Base-by-base conservation (phyloP, 2,329 filamentous ascomycete genomes). In the Beauveria pseudobassiana region DNA sequence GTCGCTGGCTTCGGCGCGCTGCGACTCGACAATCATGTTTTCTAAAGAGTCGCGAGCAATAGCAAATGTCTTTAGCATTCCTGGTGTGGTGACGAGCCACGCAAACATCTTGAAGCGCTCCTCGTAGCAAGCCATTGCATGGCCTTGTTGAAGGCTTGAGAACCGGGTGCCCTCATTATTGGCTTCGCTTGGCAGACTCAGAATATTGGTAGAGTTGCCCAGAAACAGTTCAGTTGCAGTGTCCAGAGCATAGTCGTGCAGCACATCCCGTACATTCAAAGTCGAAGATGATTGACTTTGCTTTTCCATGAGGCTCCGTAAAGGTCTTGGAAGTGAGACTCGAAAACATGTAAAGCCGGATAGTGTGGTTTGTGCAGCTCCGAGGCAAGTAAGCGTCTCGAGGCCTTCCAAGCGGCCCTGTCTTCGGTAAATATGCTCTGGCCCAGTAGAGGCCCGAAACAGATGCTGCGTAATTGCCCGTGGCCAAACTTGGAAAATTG, bases 71-170 rank as follows among this genome's bases (percentile, higher is more conserved):
- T 30, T 48, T 2, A 48, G 16, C 53, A 62, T 26, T 7, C 1
- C 46, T 6, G 60, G 60, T 28, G 53, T 58, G 18, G 60, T 53
- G 5, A 62, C 60, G 4, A 62, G 53, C 60, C 60, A 62, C 14
- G 60, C 60, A 20, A 62, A 58, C 60, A 58, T 53, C 26, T 62
- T 62, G 60, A 62, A 62, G 6, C 60, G 60, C 30, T 62, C 60
- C 60, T 51, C 2, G 46, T 62, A 5, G 60, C 54, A 10, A 62
- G 53, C 54, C 49, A 62, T 34, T 20, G 42, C 22, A 42, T 50
- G 20, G 60, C 46, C 5, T 59, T 22, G 20, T 57, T 58, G 30
- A 62, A 56, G n/a, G 53, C 30, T 16, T 2, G 60, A 59, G 38
- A 59, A 59, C 6, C 57, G 57, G 14, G 20, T 52, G 6, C 57